These are phyloP conservation scores for Jamesozyma piceae DNA, from an alignment of 805 yeast genomes.

Conservation along the genomic window DNA sequence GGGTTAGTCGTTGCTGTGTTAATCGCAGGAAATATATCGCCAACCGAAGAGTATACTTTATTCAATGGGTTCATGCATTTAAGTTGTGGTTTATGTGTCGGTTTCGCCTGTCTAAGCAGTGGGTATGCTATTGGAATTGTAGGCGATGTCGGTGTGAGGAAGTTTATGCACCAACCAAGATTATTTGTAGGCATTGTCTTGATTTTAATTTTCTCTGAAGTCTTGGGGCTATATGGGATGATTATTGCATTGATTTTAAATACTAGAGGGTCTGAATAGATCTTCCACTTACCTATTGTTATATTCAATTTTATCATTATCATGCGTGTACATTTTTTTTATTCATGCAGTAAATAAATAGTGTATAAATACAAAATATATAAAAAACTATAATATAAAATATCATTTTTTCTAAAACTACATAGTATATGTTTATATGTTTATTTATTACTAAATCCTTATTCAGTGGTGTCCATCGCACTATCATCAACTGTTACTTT, in stretches of 20 bases:
- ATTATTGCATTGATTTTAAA: slow-evolving; percentile 87
- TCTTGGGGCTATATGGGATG: slow-evolving; percentile 86
- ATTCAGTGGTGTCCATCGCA: slow-evolving; percentile 30
- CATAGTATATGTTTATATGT: background rate
- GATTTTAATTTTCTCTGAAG: slow-evolving; percentile 86
- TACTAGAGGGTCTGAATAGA: slow-evolving; percentile 65
- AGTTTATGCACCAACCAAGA: slow-evolving; percentile 78
- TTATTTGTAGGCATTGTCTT: slow-evolving; percentile 83
- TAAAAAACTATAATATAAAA: background rate
- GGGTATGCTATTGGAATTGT: slow-evolving; percentile 95
- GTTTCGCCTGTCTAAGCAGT: slow-evolving; percentile 90
- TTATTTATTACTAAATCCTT: slow-evolving; percentile 2
- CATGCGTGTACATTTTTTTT: no score
- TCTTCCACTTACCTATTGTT: background rate
- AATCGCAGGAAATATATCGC: slow-evolving; percentile 84
- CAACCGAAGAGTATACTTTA: slow-evolving; percentile 68
- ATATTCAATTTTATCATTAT: background rate
- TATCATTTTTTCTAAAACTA: background rate
- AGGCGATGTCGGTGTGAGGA: slow-evolving; percentile 88
- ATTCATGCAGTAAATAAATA: no score
- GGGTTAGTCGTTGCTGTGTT: slow-evolving; percentile 94
- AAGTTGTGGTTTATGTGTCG: slow-evolving; percentile 92
- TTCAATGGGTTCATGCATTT: slow-evolving; percentile 97
- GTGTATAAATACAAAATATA: background rate
- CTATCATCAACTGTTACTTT: slow-evolving; percentile 12